A percentile compares a stretch with the other conserved stretches of the same genome.
phyloP scores from a whole-genome alignment of 345 rosid species.

The Odontarrhena argentea region DNA sequence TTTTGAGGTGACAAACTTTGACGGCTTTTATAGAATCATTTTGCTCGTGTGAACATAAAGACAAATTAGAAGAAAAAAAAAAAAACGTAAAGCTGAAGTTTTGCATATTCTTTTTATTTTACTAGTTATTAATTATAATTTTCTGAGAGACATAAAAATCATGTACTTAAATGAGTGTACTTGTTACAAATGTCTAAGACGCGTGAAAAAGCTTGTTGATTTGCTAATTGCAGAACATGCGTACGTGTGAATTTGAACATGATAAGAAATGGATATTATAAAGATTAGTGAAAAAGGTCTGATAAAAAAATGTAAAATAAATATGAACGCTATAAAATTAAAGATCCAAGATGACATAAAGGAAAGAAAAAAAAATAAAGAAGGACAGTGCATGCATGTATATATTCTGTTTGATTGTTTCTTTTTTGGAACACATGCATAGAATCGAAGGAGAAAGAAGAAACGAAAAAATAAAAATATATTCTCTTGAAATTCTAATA shows the following conservation, averaged over 20 bases:
- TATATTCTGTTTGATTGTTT: constrained; percentile 31
- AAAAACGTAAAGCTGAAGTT: constrained; percentile 42
- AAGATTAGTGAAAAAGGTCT: constrained; percentile 25
- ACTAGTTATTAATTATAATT: constrained; percentile 14
- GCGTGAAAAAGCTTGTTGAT: constrained; percentile 35
- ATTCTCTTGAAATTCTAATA: constrained; percentile 8
- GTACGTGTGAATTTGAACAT: constrained; percentile 33
- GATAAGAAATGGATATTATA: constrained; percentile 17
- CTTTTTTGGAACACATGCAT: constrained; percentile 22
- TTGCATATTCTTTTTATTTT: constrained; percentile 27
- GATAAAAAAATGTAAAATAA: constrained; percentile 21
- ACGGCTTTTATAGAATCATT: constrained; percentile 33
- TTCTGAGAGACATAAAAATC: constrained; percentile 17
- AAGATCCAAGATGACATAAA: constrained; percentile 15
- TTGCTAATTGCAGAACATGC: constrained; percentile 13
- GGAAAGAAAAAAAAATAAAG: background rate
- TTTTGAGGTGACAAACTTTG: constrained; percentile 8
- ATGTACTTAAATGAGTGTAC: constrained; percentile 30
- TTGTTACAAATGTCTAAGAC: constrained; percentile 21
- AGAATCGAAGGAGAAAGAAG: constrained; percentile 7
- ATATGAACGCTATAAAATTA: constrained; percentile 36
- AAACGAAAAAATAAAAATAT: background rate
- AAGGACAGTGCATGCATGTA: constrained; percentile 36
- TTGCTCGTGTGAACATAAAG: constrained; percentile 41
- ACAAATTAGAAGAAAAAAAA: background rate